Conservation (phyloP, 768 basidiomycete genomes). For the Pulveroboletus sp. region DNA sequence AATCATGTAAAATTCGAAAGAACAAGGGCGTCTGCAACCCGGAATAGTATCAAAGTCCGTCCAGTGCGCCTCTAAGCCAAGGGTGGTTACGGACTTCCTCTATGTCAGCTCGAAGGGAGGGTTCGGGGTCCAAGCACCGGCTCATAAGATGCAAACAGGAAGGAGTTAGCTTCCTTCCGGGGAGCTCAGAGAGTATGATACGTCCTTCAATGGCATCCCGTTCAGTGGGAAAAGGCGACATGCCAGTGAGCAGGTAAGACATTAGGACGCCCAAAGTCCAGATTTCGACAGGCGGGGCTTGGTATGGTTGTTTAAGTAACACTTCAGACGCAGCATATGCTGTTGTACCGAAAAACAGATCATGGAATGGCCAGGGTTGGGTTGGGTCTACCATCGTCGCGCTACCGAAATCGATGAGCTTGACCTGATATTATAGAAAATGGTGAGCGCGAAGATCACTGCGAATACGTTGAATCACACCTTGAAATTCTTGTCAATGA, state of each 20-base stretch:
- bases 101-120: slow-evolving; percentile 76
- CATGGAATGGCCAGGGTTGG: slow-evolving; percentile 63
- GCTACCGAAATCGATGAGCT: slow-evolving; percentile 94
- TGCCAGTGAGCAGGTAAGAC: slow-evolving; percentile 89
- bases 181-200: slow-evolving; percentile 48
- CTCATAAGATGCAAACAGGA: slow-evolving; percentile 61
- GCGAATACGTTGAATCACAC: slow-evolving; percentile 33
- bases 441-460: slow-evolving; percentile 10
- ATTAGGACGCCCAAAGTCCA: slow-evolving; percentile 96
- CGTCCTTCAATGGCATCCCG: slow-evolving; percentile 71
- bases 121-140: slow-evolving; percentile 83
- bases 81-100: slow-evolving; percentile 75
- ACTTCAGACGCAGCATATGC: slow-evolving; percentile 97
- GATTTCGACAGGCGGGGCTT: slow-evolving; percentile 91
- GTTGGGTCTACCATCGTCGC: slow-evolving; percentile 71
- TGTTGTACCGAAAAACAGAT: slow-evolving; percentile 87
- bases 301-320: slow-evolving; percentile 82
- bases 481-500: slow-evolving; percentile 72
- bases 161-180: slow-evolving; percentile 38
- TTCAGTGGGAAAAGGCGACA: slow-evolving; percentile 89
- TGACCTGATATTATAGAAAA: slow-evolving; percentile 62
- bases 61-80: slow-evolving; percentile 57
- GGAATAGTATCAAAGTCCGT: slow-evolving; percentile 15
- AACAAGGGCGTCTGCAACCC: neutral
- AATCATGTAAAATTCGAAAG: slow-evolving; percentile 9